Evolutionary conservation across 306 rosid genomes (phyloP).

Genomic region (Rosa rugosa): DNA sequence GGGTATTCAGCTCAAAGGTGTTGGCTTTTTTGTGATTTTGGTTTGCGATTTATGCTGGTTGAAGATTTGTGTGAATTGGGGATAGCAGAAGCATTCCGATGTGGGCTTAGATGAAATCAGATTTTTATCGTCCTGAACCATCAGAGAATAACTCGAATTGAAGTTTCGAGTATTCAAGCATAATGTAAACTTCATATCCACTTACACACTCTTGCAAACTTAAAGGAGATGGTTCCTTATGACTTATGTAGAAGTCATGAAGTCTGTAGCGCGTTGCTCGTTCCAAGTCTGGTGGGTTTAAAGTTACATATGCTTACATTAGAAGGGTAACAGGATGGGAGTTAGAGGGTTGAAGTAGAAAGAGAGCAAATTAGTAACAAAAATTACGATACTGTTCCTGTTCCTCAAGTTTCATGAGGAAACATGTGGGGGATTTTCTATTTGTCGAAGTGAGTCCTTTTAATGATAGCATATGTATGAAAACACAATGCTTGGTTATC

Average conservation of each 20-base stretch:
- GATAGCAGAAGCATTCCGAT: neutral
- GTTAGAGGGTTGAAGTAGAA: neutral
- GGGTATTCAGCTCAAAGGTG: neutral
- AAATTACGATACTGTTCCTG: neutral
- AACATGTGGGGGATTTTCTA: neutral
- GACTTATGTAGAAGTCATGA: neutral
- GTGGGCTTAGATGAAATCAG: neutral
- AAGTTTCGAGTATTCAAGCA: neutral
- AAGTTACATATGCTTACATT: neutral
- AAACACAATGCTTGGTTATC: neutral
- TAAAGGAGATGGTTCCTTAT: neutral
- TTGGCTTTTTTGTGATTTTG: neutral
- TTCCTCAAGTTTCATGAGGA: neutral
- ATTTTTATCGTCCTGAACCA: neutral
- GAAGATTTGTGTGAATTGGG: neutral
- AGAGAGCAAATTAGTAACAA: neutral
- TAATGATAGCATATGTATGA: neutral
- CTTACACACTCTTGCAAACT: neutral
- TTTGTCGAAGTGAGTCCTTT: neutral
- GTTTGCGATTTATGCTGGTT: neutral
- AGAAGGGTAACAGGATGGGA: neutral
- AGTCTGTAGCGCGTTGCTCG: neutral
- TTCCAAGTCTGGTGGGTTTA: neutral
- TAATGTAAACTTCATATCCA: neutral
- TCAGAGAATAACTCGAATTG: neutral